These are phyloP conservation scores for Colletotrichum eleusines DNA, from an alignment of 2,329 filamentous ascomycete genomes.

Conservation along the genomic window DNA sequence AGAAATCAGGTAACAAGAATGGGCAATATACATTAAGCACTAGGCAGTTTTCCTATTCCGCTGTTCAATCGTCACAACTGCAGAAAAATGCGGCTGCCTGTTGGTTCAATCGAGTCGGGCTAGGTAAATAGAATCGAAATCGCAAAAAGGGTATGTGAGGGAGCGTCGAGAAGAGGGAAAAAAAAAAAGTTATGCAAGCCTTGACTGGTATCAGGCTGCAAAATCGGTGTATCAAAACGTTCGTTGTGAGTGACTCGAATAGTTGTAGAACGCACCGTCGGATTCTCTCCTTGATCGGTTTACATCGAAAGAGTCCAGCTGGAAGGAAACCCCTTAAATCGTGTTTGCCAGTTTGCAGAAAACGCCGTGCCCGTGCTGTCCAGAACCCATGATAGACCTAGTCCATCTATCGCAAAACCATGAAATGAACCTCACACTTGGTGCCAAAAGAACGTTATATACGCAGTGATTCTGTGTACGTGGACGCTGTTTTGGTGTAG, in stretches of 20 bases:
- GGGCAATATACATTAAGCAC: conserved; percentile 43
- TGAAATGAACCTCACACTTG: conserved; percentile 39
- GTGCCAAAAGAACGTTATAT: conserved; percentile 37
- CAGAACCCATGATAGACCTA: conserved; percentile 42
- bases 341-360: conserved; percentile 37
- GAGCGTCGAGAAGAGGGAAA: conserved; percentile 52
- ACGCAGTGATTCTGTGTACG: conserved; percentile 30
- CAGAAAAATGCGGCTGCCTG: conserved; percentile 34
- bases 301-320: conserved; percentile 32
- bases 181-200: conserved; percentile 28
- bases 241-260: conserved; percentile 43
- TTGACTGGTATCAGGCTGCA: conserved; percentile 25
- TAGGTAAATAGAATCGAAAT: conserved; percentile 45
- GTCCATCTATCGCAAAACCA: conserved; percentile 41
- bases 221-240: conserved; percentile 44
- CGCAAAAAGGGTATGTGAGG: conserved; percentile 41
- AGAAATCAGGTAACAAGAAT: conserved; percentile 18
- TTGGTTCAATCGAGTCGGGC: conserved; percentile 28
- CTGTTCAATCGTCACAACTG: conserved; percentile 20
- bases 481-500: conserved; percentile 13
- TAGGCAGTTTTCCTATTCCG: conserved; percentile 34
- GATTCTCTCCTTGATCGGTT: conserved; percentile 33
- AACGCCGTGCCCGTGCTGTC: conserved; percentile 41
- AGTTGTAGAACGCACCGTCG: conserved; percentile 37
- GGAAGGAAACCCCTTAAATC: conserved; percentile 9